phyloP scores from a whole-genome alignment of 345 rosid species.

The Eucalyptus curtisii region DNA sequence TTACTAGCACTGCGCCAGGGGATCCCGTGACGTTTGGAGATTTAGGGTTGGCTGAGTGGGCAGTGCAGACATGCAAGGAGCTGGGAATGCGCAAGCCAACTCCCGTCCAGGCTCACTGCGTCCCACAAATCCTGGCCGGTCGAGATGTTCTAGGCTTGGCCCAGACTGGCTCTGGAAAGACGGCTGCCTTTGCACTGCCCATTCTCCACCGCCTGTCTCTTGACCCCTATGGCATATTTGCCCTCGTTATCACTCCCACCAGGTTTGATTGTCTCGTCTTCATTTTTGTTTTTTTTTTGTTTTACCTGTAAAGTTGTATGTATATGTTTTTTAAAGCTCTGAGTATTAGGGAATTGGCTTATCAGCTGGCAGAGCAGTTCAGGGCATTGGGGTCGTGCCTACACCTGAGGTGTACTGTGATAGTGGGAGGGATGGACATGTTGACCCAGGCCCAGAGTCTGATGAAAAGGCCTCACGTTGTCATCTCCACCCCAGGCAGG shows the following conservation, averaged over 20 bases:
- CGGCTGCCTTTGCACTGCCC: slow-evolving; percentile 94
- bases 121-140: slow-evolving; percentile 63
- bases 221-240: slow-evolving; percentile 76
- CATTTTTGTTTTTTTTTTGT: neutral
- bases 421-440: slow-evolving; percentile 93
- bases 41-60: slow-evolving; percentile 81
- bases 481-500: slow-evolving; percentile 88
- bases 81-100: slow-evolving; percentile 76
- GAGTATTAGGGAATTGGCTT: slow-evolving; percentile 68
- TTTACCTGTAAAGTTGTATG: neutral
- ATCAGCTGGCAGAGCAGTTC: slow-evolving; percentile 91
- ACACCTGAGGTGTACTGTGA: slow-evolving; percentile 69
- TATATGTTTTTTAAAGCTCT: neutral
- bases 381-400: slow-evolving; percentile 80
- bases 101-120: slow-evolving; percentile 76
- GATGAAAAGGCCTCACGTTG: slow-evolving; percentile 68
- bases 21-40: slow-evolving; percentile 23
- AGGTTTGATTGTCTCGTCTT: neutral
- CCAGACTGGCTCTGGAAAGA: slow-evolving; percentile 91
- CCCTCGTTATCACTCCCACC: slow-evolving; percentile 85
- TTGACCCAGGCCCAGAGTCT: slow-evolving; percentile 57
- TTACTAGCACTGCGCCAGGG: neutral
- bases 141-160: slow-evolving; percentile 82
- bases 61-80: slow-evolving; percentile 71
- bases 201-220: slow-evolving; percentile 71